Percentiles rank a stretch among this genome's conserved stretches.
Conservation (phyloP, 768 basidiomycete species). For the Agaricus bisporus region DNA sequence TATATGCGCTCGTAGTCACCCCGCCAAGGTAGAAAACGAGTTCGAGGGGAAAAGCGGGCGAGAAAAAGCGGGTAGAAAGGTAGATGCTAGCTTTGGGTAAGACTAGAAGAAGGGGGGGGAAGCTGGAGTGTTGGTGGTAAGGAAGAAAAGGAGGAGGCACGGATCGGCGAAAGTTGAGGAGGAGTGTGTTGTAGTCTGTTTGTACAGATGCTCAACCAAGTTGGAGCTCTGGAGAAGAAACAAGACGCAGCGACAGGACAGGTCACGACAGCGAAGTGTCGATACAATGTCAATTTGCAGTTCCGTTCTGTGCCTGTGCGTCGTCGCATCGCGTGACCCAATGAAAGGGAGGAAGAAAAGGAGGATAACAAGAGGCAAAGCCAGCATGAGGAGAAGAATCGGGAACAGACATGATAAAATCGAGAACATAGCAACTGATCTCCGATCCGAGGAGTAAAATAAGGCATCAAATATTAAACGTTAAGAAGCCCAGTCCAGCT, state of each 20-base stretch:
- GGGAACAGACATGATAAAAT: neutral
- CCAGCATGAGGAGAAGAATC: neutral
- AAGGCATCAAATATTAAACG: neutral
- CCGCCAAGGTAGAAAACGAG: neutral
- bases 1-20: conserved; percentile 7
- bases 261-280: conserved; percentile 8
- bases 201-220: neutral
- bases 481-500: neutral
- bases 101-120: conserved; percentile 1
- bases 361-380: neutral
- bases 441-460: conserved; percentile 5
- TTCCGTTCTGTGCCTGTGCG: neutral
- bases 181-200: conserved; percentile 4
- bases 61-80: neutral
- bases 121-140: conserved; percentile 9
- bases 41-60: neutral
- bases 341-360: neutral
- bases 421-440: neutral
- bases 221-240: neutral
- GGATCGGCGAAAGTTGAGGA: neutral
- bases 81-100: conserved; percentile 7
- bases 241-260: conserved; percentile 10
- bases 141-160: conserved; percentile 5
- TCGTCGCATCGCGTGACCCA: no score
- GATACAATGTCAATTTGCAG: neutral